Evolutionary conservation across 202 grass and related monocot species (phyloP), one percentile per base, ranked within the genome.

Genomic region (Zoysia matrella): DNA sequence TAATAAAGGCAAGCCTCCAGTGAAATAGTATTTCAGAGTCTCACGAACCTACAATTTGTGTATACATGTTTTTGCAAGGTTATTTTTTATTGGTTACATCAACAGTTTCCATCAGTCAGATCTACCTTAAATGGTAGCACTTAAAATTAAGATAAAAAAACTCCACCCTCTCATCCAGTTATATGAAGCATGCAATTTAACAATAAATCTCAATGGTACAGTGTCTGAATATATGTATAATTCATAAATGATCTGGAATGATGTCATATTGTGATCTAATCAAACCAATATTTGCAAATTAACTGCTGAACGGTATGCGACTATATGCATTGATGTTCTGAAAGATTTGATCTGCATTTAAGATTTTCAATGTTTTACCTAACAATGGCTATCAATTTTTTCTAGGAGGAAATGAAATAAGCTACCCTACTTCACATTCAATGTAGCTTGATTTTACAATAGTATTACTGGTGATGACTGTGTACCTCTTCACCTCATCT

Each of bases 401-500:
- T 55, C 11, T 4, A 13, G 13, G 13, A 55, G 53, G 15, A 55
- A 55, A 55, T 55, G 12, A 55, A 22, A 47, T 47, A 47, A 47
- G 3, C 2, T 55, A 55, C 12, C 5, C 53, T 4, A 15, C 12
- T 22, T 22, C 22, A 22, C 22, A 3, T 44, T 22, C 11, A 44
- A 7, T 67, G 36, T 45, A 80, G 36, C 44, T 51, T 43, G 15
- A 73, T 52, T 80, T 13, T 68, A 10, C 5, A 69, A 0, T 9
- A 46, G 48, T 36, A 54, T 72, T 22, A 22, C 5, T 46, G 13
- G 4, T 3, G 0, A 70, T 6, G 8, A 61, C 30, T 57, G 16
- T 9, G 10, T 82, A 94, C 92, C 92, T 94, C 77, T 91, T 91
- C 52, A 94, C 92, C 22, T 94, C 92, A 49, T 89, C 89, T 6